These are phyloP conservation scores for Clavispora santaluciae DNA, from an alignment of 805 yeast species.

Conservation along the genomic window DNA sequence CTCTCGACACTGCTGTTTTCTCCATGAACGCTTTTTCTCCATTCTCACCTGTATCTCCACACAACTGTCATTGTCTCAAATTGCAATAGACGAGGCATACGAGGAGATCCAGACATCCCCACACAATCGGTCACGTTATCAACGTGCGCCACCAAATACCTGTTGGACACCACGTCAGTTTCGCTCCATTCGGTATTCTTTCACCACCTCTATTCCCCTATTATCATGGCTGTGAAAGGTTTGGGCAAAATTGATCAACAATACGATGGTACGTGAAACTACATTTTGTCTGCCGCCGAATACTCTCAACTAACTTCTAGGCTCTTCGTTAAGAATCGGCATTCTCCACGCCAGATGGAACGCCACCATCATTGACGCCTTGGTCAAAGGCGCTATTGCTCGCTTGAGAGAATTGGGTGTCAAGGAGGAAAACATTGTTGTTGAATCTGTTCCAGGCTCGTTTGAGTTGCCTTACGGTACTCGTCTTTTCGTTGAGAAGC, in stretches of 20 bases:
- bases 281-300: background rate
- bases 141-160: background rate
- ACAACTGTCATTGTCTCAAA: too few species aligned
- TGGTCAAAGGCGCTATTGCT: constrained; percentile 71
- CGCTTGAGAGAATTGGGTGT: constrained; percentile 66
- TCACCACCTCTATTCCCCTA: background rate
- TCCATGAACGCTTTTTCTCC: too few species aligned
- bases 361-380: constrained; percentile 62
- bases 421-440: constrained; percentile 63
- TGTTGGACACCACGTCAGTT: background rate
- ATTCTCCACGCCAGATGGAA: constrained; percentile 98
- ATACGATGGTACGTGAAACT: constrained; percentile 56
- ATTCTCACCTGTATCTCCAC: too few species aligned
- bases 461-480: constrained; percentile 89
- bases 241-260: constrained; percentile 66
- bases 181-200: too few species aligned
- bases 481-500: constrained; percentile 44
- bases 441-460: constrained; percentile 92
- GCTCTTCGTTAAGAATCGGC: constrained; percentile 63
- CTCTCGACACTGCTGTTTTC: too few species aligned
- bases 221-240: constrained; percentile 71
- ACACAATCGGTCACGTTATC: too few species aligned
- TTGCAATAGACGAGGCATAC: too few species aligned
- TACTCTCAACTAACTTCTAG: constrained; percentile 13
- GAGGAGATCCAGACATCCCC: too few species aligned